Evolutionary conservation across 345 rosid genomes (phyloP).

Genomic region (Tarenaya hassleriana): DNA sequence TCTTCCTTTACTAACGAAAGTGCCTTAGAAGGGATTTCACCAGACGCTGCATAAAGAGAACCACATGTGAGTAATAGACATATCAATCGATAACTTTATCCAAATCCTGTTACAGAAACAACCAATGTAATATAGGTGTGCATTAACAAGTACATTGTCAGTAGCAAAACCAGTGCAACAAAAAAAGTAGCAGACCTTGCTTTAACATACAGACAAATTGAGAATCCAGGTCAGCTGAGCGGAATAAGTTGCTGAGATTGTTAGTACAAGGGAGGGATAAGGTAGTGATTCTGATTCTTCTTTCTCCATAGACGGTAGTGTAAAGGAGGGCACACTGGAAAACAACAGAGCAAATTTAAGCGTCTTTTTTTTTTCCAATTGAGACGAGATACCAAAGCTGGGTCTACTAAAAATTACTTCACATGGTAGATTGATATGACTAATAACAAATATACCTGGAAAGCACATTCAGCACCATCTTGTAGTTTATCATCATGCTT

Average conservation of each 20-base stretch:
- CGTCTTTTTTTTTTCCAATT: neutral
- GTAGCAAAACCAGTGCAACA: conserved; percentile 3
- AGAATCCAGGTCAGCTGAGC: conserved; percentile 92
- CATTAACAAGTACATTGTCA: conserved; percentile 7
- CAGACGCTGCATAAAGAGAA: conserved; percentile 48
- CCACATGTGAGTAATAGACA: neutral
- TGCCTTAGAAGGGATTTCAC: conserved; percentile 63
- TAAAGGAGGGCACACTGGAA: conserved; percentile 92
- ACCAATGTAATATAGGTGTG: conserved; percentile 2
- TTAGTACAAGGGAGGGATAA: conserved; percentile 89
- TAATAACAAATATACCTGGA: conserved; percentile 62
- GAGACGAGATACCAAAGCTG: conserved; percentile 10
- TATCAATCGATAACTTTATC: neutral
- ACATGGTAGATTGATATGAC: conserved; percentile 10
- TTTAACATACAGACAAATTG: conserved; percentile 91
- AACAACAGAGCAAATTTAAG: conserved; percentile 22
- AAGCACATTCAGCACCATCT: conserved; percentile 89
- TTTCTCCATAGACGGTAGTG: conserved; percentile 85
- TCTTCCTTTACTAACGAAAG: conserved; percentile 60
- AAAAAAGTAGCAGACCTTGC: conserved; percentile 51
- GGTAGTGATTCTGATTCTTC: conserved; percentile 89
- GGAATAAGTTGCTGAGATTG: conserved; percentile 80
- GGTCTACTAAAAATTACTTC: neutral
- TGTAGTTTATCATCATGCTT: conserved; percentile 95
- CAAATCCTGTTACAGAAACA: neutral